Conservation (phyloP, 495 filamentous ascomycete genomes). For the Parmelia sp. region DNA sequence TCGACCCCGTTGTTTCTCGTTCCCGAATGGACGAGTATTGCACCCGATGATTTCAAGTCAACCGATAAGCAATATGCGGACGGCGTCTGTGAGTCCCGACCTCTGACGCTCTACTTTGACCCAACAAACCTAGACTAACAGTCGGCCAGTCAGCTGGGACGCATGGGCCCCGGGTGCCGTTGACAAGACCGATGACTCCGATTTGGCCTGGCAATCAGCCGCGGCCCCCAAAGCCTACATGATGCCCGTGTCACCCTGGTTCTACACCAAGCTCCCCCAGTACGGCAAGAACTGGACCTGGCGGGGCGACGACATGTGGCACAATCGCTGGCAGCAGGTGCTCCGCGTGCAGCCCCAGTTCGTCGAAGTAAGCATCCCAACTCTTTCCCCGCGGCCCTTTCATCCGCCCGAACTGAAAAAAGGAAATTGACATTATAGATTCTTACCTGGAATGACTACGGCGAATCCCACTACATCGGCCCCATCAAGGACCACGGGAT, state of each 20-base stretch:
- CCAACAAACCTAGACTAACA: too few relatives aligned
- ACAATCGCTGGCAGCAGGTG: slow-evolving; percentile 64
- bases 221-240: slow-evolving; percentile 41
- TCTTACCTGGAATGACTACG: slow-evolving; percentile 63
- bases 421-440: slow-evolving; percentile 31
- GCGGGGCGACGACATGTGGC: slow-evolving; percentile 65
- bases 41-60: slow-evolving; percentile 41
- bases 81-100: not conserved
- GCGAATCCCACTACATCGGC: slow-evolving; percentile 67
- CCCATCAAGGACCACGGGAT: slow-evolving; percentile 38
- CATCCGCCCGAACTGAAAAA: not conserved
- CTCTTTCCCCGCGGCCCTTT: slow-evolving; percentile 38
- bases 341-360: slow-evolving; percentile 57
- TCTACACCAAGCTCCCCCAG: slow-evolving; percentile 38
- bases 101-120: not conserved
- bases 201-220: slow-evolving; percentile 47
- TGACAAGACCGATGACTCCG: slow-evolving; percentile 50
- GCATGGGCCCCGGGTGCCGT: slow-evolving; percentile 52
- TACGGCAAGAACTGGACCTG: slow-evolving; percentile 68
- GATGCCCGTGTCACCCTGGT: slow-evolving; percentile 16
- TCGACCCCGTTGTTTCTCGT: slow-evolving; percentile 48
- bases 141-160: slow-evolving; percentile 44
- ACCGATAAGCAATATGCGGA: slow-evolving; percentile 1
- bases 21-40: slow-evolving; percentile 56
- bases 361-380: slow-evolving; percentile 44